Conservation (phyloP, 331 rosid genomes). For the Spiraea crenata region DNA sequence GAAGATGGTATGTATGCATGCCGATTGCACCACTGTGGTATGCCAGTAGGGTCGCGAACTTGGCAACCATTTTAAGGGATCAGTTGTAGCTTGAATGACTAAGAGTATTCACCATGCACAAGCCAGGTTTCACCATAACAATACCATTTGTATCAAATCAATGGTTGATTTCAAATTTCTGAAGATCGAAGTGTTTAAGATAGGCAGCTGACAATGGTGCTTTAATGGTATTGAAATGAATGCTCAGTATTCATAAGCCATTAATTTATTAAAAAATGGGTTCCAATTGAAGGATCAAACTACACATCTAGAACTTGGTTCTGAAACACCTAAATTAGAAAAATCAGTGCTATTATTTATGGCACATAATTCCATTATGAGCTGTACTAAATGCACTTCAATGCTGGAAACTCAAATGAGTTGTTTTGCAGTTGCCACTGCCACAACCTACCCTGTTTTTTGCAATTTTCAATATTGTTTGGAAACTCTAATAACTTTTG, state of each 20-base stretch:
- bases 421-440: slow-evolving; percentile 8
- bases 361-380: slow-evolving; percentile 5
- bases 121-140: too few relatives aligned
- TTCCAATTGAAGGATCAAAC: slow-evolving; percentile 4
- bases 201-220: too few relatives aligned
- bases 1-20: neutral
- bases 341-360: neutral
- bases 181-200: too few relatives aligned
- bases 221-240: neutral
- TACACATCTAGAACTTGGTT: neutral
- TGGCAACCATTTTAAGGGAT: too few relatives aligned
- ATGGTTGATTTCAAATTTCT: neutral
- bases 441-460: neutral
- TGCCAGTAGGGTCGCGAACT: neutral
- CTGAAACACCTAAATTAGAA: neutral
- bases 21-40: neutral
- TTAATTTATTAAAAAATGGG: neutral
- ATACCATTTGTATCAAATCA: too few relatives aligned
- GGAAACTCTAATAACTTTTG: too few relatives aligned
- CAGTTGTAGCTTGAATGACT: too few relatives aligned
- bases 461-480: neutral
- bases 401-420: neutral
- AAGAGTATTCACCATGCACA: too few relatives aligned
- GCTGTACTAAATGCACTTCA: slow-evolving; percentile 14
- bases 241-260: neutral